A percentile compares a stretch with the other conserved stretches of the same genome.
phyloP scores from a whole-genome alignment of 2,329 filamentous ascomycete species.

The Alternaria tenuissima region DNA sequence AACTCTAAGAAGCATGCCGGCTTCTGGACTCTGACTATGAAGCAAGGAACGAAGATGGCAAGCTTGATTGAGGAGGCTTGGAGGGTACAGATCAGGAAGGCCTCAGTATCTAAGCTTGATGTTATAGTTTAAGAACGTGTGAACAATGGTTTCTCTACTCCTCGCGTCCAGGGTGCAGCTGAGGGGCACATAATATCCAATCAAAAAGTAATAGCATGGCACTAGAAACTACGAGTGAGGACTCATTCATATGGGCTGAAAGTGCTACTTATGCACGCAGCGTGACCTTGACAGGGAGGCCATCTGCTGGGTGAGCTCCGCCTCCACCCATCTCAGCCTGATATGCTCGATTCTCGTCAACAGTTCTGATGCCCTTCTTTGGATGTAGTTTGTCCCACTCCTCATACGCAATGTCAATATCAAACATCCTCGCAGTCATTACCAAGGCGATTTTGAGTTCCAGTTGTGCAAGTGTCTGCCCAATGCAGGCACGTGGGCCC shows the following conservation, averaged over 20 bases:
- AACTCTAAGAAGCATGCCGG: background rate
- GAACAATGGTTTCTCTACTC: background rate
- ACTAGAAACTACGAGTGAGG: background rate
- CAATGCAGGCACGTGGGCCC: constrained; percentile 51
- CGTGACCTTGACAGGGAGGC: constrained; percentile 49
- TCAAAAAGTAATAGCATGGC: background rate
- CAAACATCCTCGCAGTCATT: constrained; percentile 15
- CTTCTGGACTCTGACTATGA: background rate
- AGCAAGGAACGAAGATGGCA: background rate
- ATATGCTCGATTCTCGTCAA: constrained; percentile 26
- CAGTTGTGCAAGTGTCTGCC: constrained; percentile 48
- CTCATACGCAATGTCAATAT: constrained; percentile 19
- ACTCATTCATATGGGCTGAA: background rate
- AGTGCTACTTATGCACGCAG: background rate
- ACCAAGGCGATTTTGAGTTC: constrained; percentile 28
- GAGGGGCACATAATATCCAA: background rate
- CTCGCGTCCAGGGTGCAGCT: background rate
- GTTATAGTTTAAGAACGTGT: background rate
- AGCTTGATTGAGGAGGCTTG: background rate
- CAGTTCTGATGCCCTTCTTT: constrained; percentile 22
- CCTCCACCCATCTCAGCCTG: constrained; percentile 22
- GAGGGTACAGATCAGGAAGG: background rate
- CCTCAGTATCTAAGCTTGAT: background rate
- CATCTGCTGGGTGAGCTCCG: constrained; percentile 27
- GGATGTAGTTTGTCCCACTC: constrained; percentile 31